These are phyloP conservation scores for Pythium coloratum DNA, from an alignment of 352 stramenopile genomes.

Conservation along the genomic window DNA sequence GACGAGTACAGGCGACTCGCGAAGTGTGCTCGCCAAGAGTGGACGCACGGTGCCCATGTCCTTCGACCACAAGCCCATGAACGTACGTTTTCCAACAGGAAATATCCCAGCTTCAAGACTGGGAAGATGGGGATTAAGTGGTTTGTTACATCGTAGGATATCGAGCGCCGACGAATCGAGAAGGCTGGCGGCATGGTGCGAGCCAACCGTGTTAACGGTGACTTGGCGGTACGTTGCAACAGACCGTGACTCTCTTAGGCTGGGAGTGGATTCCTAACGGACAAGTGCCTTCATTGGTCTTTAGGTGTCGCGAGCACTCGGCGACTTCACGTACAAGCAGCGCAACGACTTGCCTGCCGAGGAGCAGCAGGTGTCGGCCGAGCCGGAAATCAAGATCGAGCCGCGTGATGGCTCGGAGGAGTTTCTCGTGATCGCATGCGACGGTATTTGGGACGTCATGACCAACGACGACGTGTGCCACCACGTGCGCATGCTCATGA, in stretches of 20 bases:
- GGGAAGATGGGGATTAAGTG: not conserved
- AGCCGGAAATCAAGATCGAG: slow-evolving; percentile 88
- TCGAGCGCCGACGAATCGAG: slow-evolving; percentile 67
- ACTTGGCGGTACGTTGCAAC: slow-evolving; percentile 62
- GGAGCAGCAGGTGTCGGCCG: slow-evolving; percentile 83
- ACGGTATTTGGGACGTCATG: slow-evolving; percentile 95
- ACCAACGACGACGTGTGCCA: slow-evolving; percentile 86
- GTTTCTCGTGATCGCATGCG: slow-evolving; percentile 91
- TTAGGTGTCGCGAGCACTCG: slow-evolving; percentile 72
- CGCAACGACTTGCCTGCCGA: slow-evolving; percentile 49
- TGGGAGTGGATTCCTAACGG: not conserved
- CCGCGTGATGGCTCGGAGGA: slow-evolving; percentile 80
- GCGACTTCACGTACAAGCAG: slow-evolving; percentile 85
- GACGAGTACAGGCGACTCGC: slow-evolving; percentile 54
- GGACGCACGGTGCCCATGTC: slow-evolving; percentile 70
- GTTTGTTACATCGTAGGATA: slow-evolving; percentile 35
- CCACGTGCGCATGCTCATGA: slow-evolving; percentile 80
- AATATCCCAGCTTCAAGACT: not conserved
- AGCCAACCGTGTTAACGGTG: slow-evolving; percentile 80
- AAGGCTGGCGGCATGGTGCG: slow-evolving; percentile 69
- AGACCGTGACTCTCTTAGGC: slow-evolving; percentile 32
- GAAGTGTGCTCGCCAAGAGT: slow-evolving; percentile 65
- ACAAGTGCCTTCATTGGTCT: not conserved
- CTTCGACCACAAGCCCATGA: slow-evolving; percentile 92
- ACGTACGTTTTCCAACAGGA: slow-evolving; percentile 38